These are phyloP conservation scores for Russula earlei DNA, from an alignment of 768 basidiomycete genomes.

Conservation along the genomic window DNA sequence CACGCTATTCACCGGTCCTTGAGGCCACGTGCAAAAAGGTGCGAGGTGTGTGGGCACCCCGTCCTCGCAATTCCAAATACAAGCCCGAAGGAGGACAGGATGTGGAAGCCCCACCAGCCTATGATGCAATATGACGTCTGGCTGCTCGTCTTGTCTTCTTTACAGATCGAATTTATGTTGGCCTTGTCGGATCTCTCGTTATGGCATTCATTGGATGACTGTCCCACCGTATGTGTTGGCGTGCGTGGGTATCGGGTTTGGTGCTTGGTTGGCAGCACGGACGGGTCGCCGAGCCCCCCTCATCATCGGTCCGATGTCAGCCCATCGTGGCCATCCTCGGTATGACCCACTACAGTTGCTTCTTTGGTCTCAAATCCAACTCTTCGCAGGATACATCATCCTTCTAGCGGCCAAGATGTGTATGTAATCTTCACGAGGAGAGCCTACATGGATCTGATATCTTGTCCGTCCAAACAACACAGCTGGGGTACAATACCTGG, in stretches of 20 bases:
- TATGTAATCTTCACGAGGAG: slow-evolving; percentile 22
- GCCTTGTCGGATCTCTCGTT: no score
- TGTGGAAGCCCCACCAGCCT: neutral
- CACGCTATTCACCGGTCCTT: neutral
- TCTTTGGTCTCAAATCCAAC: neutral
- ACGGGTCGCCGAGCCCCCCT: slow-evolving; percentile 39
- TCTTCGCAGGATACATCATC: slow-evolving; percentile 42
- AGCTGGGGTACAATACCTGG: slow-evolving; percentile 49
- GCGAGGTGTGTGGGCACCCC: neutral
- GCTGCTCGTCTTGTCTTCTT: no score
- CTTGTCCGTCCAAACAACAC: neutral
- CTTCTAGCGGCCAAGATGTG: slow-evolving; percentile 39
- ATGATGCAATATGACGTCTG: neutral
- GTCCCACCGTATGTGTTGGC: slow-evolving; percentile 51
- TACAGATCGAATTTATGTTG: no score
- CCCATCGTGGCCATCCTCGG: slow-evolving; percentile 44
- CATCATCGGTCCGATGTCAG: slow-evolving; percentile 44
- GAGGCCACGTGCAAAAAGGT: neutral
- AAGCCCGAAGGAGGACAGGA: neutral
- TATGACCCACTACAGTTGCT: slow-evolving; percentile 20
- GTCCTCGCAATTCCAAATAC: neutral
- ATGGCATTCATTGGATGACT: slow-evolving; percentile 46
- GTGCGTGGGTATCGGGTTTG: slow-evolving; percentile 38
- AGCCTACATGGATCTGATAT: neutral
- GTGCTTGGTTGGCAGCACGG: slow-evolving; percentile 44